Evolutionary conservation across 176 grass and related monocot species (phyloP), one percentile per base, ranked within the genome.

Genomic region (Raddia distichophylla): DNA sequence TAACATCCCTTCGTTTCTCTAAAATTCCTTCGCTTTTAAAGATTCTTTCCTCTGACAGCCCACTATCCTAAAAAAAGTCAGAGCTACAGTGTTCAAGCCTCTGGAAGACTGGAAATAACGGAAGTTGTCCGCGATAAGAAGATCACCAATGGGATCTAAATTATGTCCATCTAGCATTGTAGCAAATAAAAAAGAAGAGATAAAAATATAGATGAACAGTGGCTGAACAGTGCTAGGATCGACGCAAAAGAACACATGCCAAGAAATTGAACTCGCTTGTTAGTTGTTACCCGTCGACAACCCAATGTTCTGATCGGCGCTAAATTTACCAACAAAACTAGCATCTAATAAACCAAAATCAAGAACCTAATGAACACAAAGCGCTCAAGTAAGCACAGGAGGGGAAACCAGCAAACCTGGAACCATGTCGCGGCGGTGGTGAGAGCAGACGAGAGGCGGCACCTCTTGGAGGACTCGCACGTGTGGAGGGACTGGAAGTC

Each of bases 401-500:
- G 22, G 15, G 64, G 75, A 16, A 42, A 7, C 7, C 76, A 76
- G 33, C 57, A 22, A 17, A 85, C 90, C 86, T 85, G 73, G 78
- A 83, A 75, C 83, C 90, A 89, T 53, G 35, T 66, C 11, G 50
- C 64, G 71, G 50, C 83, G 61, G 72, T n/a, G 77, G 83, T 44
- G 62, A 88, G 78, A 20, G 79, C 80, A 16, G 83, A 85, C 13
- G 79, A 74, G 60, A 90, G 79, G 67, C 83, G 88, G 74, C 88
- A 90, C 20, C 35, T 37, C 22, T 64, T 73, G 74, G 60, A 67
- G 44, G 66, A 73, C 40, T 86, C 84, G 86, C 91, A 97, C 22
- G 73, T 63, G 87, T 93, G 91, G 11, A 87, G 2, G 40, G 94
- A 48, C 86, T 91, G 64, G 79, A 97, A 97, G 19, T 93, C 85